phyloP scores from a whole-genome alignment of 306 rosid species.

The Lupinus albus region DNA sequence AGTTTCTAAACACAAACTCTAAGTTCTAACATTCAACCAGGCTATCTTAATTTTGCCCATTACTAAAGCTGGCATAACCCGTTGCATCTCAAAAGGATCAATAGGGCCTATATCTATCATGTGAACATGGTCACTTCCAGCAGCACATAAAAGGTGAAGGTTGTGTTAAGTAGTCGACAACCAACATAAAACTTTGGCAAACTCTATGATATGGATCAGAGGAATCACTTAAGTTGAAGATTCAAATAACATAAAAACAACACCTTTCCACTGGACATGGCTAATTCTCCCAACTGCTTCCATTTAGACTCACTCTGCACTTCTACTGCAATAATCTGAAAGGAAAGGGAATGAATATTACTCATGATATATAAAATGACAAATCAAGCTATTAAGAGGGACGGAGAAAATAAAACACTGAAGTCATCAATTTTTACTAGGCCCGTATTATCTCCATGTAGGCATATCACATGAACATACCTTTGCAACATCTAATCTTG shows the following conservation, averaged over 20 bases:
- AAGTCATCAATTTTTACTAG: conserved; percentile 30
- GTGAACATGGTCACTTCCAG: conserved; percentile 32
- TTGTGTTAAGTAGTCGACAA: too few relatives aligned
- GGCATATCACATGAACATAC: conserved; percentile 49
- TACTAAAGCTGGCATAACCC: conserved; percentile 11
- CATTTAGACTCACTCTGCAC: conserved; percentile 93
- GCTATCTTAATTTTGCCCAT: conserved; percentile 33
- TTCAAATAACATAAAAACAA: conserved; percentile 31
- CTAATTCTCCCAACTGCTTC: conserved; percentile 99
- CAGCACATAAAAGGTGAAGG: too few relatives aligned
- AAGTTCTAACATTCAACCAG: conserved; percentile 33
- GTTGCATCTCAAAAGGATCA: conserved; percentile 31
- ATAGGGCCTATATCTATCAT: conserved; percentile 26
- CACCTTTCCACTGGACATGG: conserved; percentile 96
- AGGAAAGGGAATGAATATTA: conserved; percentile 24
- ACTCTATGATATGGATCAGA: too few relatives aligned
- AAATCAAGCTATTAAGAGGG: conserved; percentile 32
- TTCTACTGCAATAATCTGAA: conserved; percentile 76
- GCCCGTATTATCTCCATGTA: conserved; percentile 24
- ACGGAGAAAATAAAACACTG: conserved; percentile 2
- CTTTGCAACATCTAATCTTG: conserved; percentile 89
- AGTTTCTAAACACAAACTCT: conserved; percentile 22
- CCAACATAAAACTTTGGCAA: too few relatives aligned
- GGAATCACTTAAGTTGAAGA: conserved; percentile 19
- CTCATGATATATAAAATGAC: conserved; percentile 26